Evolutionary conservation across 2,329 filamentous ascomycete genomes (phyloP), one percentile per base, ranked within the genome.

Genomic region (Epichloe baconii): DNA sequence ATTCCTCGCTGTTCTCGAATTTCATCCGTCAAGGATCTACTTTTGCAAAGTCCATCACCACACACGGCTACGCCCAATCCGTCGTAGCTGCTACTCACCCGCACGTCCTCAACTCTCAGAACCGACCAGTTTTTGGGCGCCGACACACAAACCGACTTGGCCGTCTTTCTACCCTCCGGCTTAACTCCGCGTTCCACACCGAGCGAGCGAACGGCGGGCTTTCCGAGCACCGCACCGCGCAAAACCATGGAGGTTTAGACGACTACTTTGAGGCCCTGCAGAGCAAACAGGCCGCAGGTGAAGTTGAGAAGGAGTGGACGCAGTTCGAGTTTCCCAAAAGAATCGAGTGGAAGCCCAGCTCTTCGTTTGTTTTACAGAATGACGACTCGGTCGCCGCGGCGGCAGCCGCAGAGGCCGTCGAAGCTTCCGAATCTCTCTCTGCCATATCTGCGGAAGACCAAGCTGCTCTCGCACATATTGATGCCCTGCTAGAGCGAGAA

Each of bases 51-150:
- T 89, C 90, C 65, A 86, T 97, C 70, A 91, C 88, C 69, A 90
- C 88, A 67, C 88, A 97, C 80, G 91, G 91, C 72, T 97, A 96
- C 79, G 90, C 90, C 62, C 91, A 97, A 70, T 95, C 90, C 57
- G 85, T 97, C 72, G 89, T 98, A 72, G 93, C 93, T 65, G 91
- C 89, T 63, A 88, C 88, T 57, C 89, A 95, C 57, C 79, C 79
- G 52, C 76, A 78, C 83, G 85, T 74, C 78, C 80, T 77, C 79
- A 88, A 83, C 77, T 82, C 73, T 66, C 88, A 81, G 67, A 82
- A 79, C 67, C 76, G 79, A 59, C 78, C 78, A 56, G 78, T 77
- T 62, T 83, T 81, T 63, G 76, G 73, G 54, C 76, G 78, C 60
- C 77, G 76, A 62, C 77, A 74, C 60, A 76, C 69, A 62, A 74